Percentiles rank a stretch among this genome's conserved stretches.
phyloP scores from a whole-genome alignment of 1,284 basidiomycete genomes.

The Austroboletus niveus region DNA sequence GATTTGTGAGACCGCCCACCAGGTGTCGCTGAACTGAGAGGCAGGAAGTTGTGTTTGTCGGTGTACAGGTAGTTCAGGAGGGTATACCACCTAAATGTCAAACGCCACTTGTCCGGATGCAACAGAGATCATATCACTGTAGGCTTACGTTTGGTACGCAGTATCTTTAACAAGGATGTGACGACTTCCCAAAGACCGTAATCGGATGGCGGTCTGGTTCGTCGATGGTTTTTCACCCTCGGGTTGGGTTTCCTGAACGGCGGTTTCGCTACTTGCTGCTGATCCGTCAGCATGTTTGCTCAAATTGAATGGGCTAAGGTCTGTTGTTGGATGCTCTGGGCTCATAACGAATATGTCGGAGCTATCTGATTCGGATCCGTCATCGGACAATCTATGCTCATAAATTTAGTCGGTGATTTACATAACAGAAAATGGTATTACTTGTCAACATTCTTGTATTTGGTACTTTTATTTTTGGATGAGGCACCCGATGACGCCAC shows the following conservation, averaged over 20 bases:
- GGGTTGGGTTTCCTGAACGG: neutral
- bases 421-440: neutral
- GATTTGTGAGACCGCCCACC: neutral
- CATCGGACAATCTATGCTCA: conserved; percentile 10
- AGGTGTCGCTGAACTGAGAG: conserved; percentile 18
- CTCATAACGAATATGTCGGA: conserved; percentile 27
- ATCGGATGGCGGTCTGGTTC: neutral
- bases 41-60: conserved; percentile 20
- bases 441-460: conserved; percentile 11
- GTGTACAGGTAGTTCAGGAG: conserved; percentile 30
- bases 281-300: neutral
- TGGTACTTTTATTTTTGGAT: neutral
- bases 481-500: neutral
- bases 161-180: conserved; percentile 30
- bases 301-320: neutral
- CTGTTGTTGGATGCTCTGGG: conserved; percentile 8
- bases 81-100: conserved; percentile 24
- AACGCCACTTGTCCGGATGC: neutral
- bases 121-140: rapidly evolving
- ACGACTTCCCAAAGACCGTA: conserved; percentile 13
- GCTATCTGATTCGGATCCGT: conserved; percentile 13
- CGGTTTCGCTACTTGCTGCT: conserved; percentile 4
- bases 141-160: conserved; percentile 27
- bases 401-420: neutral
- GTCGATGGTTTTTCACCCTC: neutral